These are phyloP conservation scores for Rhododendron mucronatum DNA, from an alignment of 148 eudicot species.

Conservation along the genomic window DNA sequence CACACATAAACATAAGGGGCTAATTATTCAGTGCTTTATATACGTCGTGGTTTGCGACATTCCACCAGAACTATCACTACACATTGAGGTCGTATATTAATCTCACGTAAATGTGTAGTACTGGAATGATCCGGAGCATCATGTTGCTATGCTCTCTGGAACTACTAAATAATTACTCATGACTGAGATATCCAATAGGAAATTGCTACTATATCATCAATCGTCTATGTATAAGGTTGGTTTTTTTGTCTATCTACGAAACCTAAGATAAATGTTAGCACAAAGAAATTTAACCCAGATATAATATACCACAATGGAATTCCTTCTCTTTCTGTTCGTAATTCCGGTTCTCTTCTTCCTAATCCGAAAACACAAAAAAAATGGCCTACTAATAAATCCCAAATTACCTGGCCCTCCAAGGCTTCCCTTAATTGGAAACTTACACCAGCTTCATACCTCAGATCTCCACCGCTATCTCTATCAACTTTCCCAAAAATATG, in stretches of 20 bases:
- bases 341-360: not conserved
- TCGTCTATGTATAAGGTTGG: too few relatives aligned
- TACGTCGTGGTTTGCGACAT: too few relatives aligned
- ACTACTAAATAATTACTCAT: too few relatives aligned
- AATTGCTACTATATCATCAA: too few relatives aligned
- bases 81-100: too few relatives aligned
- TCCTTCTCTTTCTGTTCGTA: not conserved
- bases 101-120: too few relatives aligned
- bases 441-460: slow-evolving; percentile 3
- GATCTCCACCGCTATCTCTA: not conserved
- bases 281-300: not conserved
- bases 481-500: not conserved
- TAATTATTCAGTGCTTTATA: too few relatives aligned
- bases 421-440: slow-evolving; percentile 1
- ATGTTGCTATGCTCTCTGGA: too few relatives aligned
- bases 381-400: not conserved
- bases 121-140: too few relatives aligned
- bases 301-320: not conserved
- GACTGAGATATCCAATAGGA: too few relatives aligned
- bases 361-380: not conserved
- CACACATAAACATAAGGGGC: too few relatives aligned
- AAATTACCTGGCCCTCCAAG: slow-evolving; percentile 1
- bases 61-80: too few relatives aligned
- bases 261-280: not conserved
- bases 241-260: not conserved